Base-by-base conservation (phyloP, 495 filamentous ascomycete genomes). In the Saxispiralis lemnorum region DNA sequence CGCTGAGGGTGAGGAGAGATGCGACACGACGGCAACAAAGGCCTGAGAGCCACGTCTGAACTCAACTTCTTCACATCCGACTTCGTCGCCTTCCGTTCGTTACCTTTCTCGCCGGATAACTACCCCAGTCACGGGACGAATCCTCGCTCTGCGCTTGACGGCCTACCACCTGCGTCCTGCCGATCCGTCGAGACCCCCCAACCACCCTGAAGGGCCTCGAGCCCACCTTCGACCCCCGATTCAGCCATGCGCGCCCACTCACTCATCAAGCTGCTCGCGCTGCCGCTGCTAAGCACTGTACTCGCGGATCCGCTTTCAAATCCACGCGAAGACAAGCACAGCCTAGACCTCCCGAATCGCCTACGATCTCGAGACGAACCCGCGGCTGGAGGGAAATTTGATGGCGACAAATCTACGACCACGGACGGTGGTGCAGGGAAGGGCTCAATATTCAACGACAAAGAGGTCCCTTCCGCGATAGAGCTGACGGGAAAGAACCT, bases 391-490 rank as follows among this genome's bases (percentile, higher is more conserved):
- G 38, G 38, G 18, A n/a, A 17, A 7, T 31, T 31, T n/a, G 39
- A 41, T 11, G 45, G 45, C 32, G 45, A 47, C 16, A 32, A 15
- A 18, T 12, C 15, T 11, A 47, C 45, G 13, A 41, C 6, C 1
- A 47, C 45, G 7, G 28, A 31, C 24, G 44, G 44, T 15, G 44
- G 44, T 13, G 39, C 28, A n/a, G 18, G 17, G n/a, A 19, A 19
- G 13, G 39, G 20, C 28, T 40, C 13, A 6, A n/a, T n/a, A 17
- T 94, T 93, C 67, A 89, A 95, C 64, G 79, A 71, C 38, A 65
- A 83, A 31, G 67, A 71, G 47, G 83, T 93, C 11, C 85, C 86
- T 17, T 77, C 79, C 19, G 61, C 86, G 56, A 69, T 70, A 49
- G 73, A 81, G 56, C 56, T 84, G 36, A 68, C 63, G 0, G 67